Evolutionary conservation across 441 rosid genomes (phyloP).

Genomic region (Capsella rubella): DNA sequence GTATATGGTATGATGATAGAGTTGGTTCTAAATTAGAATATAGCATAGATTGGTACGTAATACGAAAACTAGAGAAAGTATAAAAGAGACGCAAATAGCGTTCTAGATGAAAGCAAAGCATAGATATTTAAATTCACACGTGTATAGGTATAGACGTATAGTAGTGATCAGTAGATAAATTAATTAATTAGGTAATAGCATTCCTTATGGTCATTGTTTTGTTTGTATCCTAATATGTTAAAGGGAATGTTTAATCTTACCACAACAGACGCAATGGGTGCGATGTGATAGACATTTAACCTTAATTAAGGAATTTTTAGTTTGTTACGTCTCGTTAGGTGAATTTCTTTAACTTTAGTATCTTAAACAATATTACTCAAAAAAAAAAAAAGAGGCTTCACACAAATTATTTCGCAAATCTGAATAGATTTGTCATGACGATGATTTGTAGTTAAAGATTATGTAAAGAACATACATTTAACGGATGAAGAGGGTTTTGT

Average conservation of each 20-base stretch:
- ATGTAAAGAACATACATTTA: no score
- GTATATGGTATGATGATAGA: not conserved
- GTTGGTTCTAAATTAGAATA: constrained; percentile 4
- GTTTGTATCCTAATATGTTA: not conserved
- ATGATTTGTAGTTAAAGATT: not conserved
- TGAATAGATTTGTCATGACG: not conserved
- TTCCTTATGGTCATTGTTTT: no score
- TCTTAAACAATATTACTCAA: not conserved
- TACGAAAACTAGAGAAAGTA: not conserved
- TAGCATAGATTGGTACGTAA: constrained; percentile 5
- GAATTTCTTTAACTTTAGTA: not conserved
- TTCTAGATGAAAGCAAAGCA: not conserved
- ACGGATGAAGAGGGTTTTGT: no score
- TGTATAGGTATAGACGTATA: no score
- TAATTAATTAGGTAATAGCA: no score
- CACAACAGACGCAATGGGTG: not conserved
- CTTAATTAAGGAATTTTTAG: not conserved
- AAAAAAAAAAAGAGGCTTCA: not conserved
- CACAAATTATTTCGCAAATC: not conserved
- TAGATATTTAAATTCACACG: not conserved
- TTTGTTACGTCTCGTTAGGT: not conserved
- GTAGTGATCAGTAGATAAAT: no score
- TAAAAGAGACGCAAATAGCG: constrained; percentile 2
- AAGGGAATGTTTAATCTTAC: not conserved
- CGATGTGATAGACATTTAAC: not conserved